phyloP scores from a whole-genome alignment of 2,329 filamentous ascomycete species.

The Septoria linicola region DNA sequence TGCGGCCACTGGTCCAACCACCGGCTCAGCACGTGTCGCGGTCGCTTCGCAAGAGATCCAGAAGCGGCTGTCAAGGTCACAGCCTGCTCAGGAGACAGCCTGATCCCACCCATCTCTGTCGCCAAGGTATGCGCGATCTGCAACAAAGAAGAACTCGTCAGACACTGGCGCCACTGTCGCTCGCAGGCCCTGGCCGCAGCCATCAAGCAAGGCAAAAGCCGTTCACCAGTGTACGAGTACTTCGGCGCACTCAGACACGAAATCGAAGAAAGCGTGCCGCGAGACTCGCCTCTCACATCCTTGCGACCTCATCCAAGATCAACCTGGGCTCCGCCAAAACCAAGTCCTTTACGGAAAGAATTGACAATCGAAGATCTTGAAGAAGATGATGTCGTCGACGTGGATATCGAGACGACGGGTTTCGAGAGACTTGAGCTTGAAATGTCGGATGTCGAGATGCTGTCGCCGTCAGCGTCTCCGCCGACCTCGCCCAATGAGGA shows the following conservation, averaged over 20 bases:
- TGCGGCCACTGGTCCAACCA: slow-evolving; percentile 2
- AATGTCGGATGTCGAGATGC: too few relatives aligned
- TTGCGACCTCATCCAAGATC: neutral
- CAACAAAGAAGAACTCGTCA: neutral
- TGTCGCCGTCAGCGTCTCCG: too few relatives aligned
- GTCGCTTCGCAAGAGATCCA: neutral
- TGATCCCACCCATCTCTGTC: neutral
- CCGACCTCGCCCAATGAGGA: too few relatives aligned
- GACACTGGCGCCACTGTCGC: neutral
- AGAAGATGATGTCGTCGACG: neutral
- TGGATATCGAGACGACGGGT: neutral
- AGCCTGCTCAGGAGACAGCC: neutral
- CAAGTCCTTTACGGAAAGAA: neutral
- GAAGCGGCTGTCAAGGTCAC: too few relatives aligned
- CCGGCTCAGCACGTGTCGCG: slow-evolving; percentile 6
- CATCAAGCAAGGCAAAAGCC: neutral
- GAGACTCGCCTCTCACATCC: neutral
- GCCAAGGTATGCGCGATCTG: neutral
- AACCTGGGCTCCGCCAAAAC: neutral
- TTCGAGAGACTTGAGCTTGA: neutral
- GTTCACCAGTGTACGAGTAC: neutral
- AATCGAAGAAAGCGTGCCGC: neutral
- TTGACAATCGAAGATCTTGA: neutral
- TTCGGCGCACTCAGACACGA: neutral
- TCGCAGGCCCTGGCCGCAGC: neutral